Evolutionary conservation across 2,329 filamentous ascomycete genomes (phyloP), one percentile per base, ranked within the genome.

Genomic region (Sclerotinia trifoliorum): DNA sequence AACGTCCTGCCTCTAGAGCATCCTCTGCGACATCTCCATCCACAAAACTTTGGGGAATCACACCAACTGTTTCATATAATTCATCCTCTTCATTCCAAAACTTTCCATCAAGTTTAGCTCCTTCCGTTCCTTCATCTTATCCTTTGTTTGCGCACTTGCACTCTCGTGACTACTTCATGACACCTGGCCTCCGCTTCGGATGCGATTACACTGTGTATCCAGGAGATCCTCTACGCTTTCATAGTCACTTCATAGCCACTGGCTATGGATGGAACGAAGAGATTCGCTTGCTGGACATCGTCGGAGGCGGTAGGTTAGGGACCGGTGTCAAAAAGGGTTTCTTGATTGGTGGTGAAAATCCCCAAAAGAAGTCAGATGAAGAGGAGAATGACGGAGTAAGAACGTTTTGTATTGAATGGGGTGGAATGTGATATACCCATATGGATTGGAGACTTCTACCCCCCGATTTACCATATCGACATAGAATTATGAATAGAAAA

Each of bases 301-400:
- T 98, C 21, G 90, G 89, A 26, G 93, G 93, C 10, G 95, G 95
- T 6, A 85, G 95, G 73, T 79, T 99, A 71, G 95, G 94, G 0
- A 98, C 95, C 2, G 92, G 92, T 62, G 95, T 98, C 26, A 99
- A 99, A 83, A 99, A 99, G 80, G 92, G 92, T 0, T 97, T 93
- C 75, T 81, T 99, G 66, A 85, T 99, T 68, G 94, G 94, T 8
- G 93, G 92, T 0, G 83, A 86, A 74, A 81, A 85, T 66, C 75
- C 79, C 58, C 72, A 74, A 21, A 77, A 76, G 17, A 73, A 74
- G 29, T 65, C 70, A 70, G 72, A 54, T 67, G 74, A 69, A 19
- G 70, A 78, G 11, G 75, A 77, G 1, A 77, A 75, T 51, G 78
- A 81, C 46, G 78, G 77, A 15, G 83, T 94, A 29, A 85, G 91